Percentiles rank a stretch among this genome's conserved stretches.
phyloP scores from a whole-genome alignment of 139 green algal genomes.

The Chlorella sp. region DNA sequence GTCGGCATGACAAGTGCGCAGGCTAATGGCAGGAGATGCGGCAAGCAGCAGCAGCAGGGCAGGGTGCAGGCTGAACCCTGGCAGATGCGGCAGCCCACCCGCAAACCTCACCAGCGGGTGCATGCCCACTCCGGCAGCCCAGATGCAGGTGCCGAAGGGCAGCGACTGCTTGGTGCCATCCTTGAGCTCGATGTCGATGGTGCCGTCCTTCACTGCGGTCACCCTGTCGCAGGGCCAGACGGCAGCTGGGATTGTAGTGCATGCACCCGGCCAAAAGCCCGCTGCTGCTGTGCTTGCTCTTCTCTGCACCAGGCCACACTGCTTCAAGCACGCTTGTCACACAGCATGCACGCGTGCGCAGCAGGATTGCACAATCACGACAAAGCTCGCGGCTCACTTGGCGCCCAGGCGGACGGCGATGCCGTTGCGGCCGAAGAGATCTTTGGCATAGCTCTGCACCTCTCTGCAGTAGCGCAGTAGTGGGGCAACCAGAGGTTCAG shows the following conservation, averaged over 20 bases:
- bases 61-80: background rate
- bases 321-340: too few relatives aligned
- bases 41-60: background rate
- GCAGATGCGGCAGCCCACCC: too few relatives aligned
- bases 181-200: conserved; percentile 15
- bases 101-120: conserved; percentile 38
- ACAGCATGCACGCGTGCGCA: too few relatives aligned
- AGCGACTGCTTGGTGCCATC: conserved; percentile 6
- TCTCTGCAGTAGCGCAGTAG: conserved; percentile 3
- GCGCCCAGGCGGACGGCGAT: background rate
- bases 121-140: conserved; percentile 59
- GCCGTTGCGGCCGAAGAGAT: background rate
- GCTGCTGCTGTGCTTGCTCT: too few relatives aligned
- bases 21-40: too few relatives aligned
- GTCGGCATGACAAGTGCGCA: too few relatives aligned
- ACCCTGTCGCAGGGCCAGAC: background rate
- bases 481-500: background rate
- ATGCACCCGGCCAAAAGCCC: background rate
- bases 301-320: too few relatives aligned
- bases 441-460: conserved; percentile 2
- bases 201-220: background rate
- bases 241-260: background rate
- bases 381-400: background rate
- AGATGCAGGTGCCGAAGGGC: conserved; percentile 56
- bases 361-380: too few relatives aligned